Percentiles rank a stretch among this genome's conserved stretches.
Evolutionary conservation across 2,329 filamentous ascomycete species (phyloP).

Genomic region (Pestalotiopsis sp.): DNA sequence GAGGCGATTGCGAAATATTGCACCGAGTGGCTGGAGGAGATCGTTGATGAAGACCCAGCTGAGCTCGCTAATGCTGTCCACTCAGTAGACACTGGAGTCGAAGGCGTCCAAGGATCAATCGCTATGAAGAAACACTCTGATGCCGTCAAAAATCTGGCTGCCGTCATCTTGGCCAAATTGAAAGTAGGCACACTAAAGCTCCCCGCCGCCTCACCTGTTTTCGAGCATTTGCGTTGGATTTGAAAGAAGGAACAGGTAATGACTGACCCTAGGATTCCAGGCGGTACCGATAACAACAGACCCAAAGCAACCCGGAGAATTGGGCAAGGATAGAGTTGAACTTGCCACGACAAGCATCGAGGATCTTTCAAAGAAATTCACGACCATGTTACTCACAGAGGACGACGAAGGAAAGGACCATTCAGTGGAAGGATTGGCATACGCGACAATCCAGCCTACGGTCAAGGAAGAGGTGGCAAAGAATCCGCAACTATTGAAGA

Average conservation of each 20-base stretch:
- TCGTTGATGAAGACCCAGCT: constrained; percentile 73
- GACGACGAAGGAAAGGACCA: constrained; percentile 64
- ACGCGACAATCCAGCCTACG: constrained; percentile 81
- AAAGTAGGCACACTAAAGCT: constrained; percentile 50
- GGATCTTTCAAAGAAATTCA: constrained; percentile 66
- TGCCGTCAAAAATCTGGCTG: constrained; percentile 66
- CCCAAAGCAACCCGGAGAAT: constrained; percentile 33
- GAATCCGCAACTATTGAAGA: constrained; percentile 69
- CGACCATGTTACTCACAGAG: constrained; percentile 65
- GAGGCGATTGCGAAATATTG: constrained; percentile 86
- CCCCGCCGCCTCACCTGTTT: constrained; percentile 29
- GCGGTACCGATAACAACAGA: constrained; percentile 51
- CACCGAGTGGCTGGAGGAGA: constrained; percentile 82
- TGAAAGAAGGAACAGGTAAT: constrained; percentile 24
- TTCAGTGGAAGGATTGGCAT: constrained; percentile 88
- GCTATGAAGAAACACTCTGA: constrained; percentile 63
- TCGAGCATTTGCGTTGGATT: constrained; percentile 27
- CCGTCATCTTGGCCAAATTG: constrained; percentile 76
- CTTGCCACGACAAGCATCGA: constrained; percentile 64
- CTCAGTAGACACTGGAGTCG: constrained; percentile 55
- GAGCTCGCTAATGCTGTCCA: constrained; percentile 51
- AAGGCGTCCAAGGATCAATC: constrained; percentile 62
- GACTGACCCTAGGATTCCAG: constrained; percentile 52
- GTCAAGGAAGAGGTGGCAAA: constrained; percentile 80
- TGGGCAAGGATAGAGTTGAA: constrained; percentile 48